Conservation (phyloP, 352 stramenopile species). For the Pythium folliculosum region DNA sequence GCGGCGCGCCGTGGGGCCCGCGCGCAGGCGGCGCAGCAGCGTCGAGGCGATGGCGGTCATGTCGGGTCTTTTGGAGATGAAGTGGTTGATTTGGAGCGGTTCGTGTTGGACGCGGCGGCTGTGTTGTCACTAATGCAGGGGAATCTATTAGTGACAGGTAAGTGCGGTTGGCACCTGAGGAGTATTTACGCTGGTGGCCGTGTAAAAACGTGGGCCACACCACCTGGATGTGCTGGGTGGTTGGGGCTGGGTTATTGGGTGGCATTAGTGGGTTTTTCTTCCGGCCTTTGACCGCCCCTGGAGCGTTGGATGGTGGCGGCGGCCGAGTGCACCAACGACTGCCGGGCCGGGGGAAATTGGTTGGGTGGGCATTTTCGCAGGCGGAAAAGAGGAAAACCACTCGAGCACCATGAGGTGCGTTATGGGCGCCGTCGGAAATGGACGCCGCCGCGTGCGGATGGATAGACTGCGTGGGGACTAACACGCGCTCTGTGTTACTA, state of each 20-base stretch:
- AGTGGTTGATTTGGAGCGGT: not conserved
- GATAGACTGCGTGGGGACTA: not conserved
- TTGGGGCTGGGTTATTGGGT: slow-evolving; percentile 16
- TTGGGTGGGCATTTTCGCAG: slow-evolving; percentile 28
- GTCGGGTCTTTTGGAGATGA: too few species aligned
- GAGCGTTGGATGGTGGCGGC: slow-evolving; percentile 40
- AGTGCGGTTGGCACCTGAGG: not conserved
- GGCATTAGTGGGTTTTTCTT: not conserved
- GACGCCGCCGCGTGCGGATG: too few species aligned
- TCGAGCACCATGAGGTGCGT: slow-evolving; percentile 34
- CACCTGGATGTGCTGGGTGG: too few species aligned
- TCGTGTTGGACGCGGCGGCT: not conserved
- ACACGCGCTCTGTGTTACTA: not conserved
- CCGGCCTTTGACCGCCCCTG: not conserved
- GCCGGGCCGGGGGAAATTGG: not conserved
- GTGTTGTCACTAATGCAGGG: slow-evolving; percentile 1
- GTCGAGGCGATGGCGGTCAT: not conserved
- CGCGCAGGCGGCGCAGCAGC: not conserved
- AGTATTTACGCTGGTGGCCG: not conserved
- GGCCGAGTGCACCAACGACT: slow-evolving; percentile 18
- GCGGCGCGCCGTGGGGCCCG: not conserved
- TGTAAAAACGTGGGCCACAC: too few species aligned
- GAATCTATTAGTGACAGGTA: not conserved
- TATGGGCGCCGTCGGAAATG: too few species aligned
- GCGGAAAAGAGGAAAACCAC: slow-evolving; percentile 34